Evolutionary conservation across 805 yeast species (phyloP), one percentile per base, ranked within the genome.

Genomic region (Cyberlindnera mycetangii): DNA sequence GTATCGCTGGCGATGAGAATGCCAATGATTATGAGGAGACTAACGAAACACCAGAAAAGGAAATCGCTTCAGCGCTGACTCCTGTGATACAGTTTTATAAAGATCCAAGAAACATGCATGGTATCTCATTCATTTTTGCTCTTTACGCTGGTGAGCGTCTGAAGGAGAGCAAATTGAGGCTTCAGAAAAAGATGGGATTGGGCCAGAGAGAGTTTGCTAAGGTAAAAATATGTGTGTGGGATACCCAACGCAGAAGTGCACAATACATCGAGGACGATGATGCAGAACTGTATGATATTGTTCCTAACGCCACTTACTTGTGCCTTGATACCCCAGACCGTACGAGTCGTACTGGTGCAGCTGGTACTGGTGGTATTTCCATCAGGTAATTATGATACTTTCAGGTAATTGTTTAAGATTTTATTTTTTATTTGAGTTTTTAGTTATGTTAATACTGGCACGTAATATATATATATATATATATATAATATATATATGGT

Each of bases 251-350:
- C 4, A 56, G 56, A 17, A 64, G 67, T 9, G 71, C 69, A 25
- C 34, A 65, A 25, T 73, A 78, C 45, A 64, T 74, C 36, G 38
- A 20, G 1, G 50, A 80, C 41, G 80, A 78, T 20, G 76, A 75
- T 7, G 52, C 76, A 35, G 69, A 74, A 5, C 66, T 89, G 15
- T 84, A 69, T 59, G 82, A 81, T 42, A 75, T 34, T 10, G 27
- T 32, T 11, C 19, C 37, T 4, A 14, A 20, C 18, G 12, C 31
- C n/a, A n/a, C 77, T 47, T 72, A 71, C 25, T 67, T 93, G 41
- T 95, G 90, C 21, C 69, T 93, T 59, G 97, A 93, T 59, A 96
- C 88, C 58, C 89, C 93, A 1, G 97, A 89, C 60, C 77, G 93
- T 58, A 70, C 81, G 33, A 37, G 41, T n/a, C 41, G 44, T 37